Conservation (phyloP, 1,139 yeast genomes). For the Geotrichum reessii region DNA sequence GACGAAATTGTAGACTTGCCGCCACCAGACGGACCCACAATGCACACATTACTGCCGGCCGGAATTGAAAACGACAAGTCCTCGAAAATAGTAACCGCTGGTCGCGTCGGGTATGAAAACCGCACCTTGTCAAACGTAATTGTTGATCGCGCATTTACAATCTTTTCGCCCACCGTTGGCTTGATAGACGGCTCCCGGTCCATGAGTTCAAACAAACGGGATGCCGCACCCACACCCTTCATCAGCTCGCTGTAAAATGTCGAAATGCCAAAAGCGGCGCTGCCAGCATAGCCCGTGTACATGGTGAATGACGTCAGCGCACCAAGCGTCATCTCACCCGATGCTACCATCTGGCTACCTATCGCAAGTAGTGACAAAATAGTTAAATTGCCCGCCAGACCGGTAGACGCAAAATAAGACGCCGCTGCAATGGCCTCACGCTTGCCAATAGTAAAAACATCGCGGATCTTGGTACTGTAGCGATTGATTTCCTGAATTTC, state of each 20-base stretch:
- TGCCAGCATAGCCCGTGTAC: constrained; percentile 89
- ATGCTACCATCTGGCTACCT: constrained; percentile 73
- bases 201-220: constrained; percentile 79
- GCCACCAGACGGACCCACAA: constrained; percentile 94
- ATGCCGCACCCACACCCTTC: constrained; percentile 97
- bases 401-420: constrained; percentile 70
- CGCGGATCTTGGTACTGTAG: constrained; percentile 65
- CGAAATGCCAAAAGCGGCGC: constrained; percentile 83
- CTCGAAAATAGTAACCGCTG: constrained; percentile 62
- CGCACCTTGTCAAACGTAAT: constrained; percentile 61
- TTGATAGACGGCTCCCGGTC: constrained; percentile 69
- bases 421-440: constrained; percentile 65
- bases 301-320: constrained; percentile 89
- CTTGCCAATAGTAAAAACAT: constrained; percentile 68
- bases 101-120: constrained; percentile 84
- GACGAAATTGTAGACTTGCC: constrained; percentile 92
- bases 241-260: constrained; percentile 87
- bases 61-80: constrained; percentile 60
- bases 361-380: constrained; percentile 68
- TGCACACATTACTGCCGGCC: constrained; percentile 83
- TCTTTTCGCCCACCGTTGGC: constrained; percentile 53
- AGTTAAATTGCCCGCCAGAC: constrained; percentile 74
- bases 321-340: constrained; percentile 72
- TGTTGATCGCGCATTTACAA: constrained; percentile 41
- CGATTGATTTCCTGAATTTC: constrained; percentile 60